Base-by-base conservation (phyloP, 2,329 filamentous ascomycete species). In the Venturia carpophila region DNA sequence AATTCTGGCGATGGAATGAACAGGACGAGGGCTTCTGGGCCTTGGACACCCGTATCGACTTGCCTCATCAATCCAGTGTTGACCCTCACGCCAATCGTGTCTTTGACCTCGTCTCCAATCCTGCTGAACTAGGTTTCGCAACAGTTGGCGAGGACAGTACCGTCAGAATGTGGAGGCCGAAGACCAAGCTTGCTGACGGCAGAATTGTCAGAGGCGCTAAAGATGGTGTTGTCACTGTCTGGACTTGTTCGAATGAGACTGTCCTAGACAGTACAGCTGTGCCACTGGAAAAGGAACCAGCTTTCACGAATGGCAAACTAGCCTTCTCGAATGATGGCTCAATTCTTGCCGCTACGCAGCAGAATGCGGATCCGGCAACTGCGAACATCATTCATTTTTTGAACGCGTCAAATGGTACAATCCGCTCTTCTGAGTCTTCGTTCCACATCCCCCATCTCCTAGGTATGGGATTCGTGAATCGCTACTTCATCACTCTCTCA, bases 251-350 rank as follows among this genome's bases (percentile, higher is more conserved):
- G 17, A n/a, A 81, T 63, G 66, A 68, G 2, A 65, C 67, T 30
- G 65, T 66, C 67, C 24, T 66, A 68, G 9, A 69, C 70, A 45
- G 67, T 69, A 34, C 66, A 27, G 30, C 34, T 15, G 17, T 64
- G 21, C 37, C 56, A 60, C 17, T 58, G 30, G 52, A 58, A 37
- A 37, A 58, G 4, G 69, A 75, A 41, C 71, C 75, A 17, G 73
- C 78, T 15, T 73, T 74, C 13, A 69, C 69, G n/a, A 83, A 85
- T 66, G 90, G 89, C 17, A 85, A 84, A 56, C 75, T 97, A 49
- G 81, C 87, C 30, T 96, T 90, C 73, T 96, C 92, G 0, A 85
- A 90, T 68, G 92, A 96, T 73, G 91, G 90, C 1, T 95, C 91
- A 15, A 84, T 90, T 1, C 78, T 96, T n/a, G 91, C 91, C 62